Base-by-base conservation (phyloP, 495 filamentous ascomycete genomes). In the Tuber borchii region DNA sequence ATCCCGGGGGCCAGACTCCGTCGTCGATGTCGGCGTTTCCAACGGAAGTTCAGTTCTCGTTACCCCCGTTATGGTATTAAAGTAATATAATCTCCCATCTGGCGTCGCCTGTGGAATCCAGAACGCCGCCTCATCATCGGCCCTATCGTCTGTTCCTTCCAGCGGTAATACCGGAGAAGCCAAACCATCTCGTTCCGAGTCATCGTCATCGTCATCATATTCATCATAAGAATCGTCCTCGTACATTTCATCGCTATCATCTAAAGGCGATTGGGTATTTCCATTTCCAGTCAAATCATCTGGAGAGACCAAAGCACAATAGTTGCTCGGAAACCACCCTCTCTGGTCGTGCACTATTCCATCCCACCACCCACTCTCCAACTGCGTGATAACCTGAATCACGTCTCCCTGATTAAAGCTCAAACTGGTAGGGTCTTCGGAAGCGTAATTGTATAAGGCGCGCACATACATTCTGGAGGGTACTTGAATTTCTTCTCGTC, bases 331-430 rank as follows among this genome's bases (percentile, higher is more conserved):
- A 85, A 99, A 99, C 95, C 95, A 99, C 74, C 95, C 95, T 78
- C 95, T 90, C 75, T 95, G 90, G 69, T 92, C 93, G 77, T 94
- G 91, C 82, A 98, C 95, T 56, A 98, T 93, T 16, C 95, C 95
- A 85, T 99, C 95, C 95, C 95, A 99, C 95, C 95, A 99, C 14
- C 95, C 95, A 77, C 94, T 98, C 81, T 97, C 96, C 65, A 99
- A 87, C 84, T 97, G 94, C 74, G 97, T 99, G 75, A 99, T 91
- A 80, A 99, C 95, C 85, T 97, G 94, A 76, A 99, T 98, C 75
- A 97, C 90, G 83, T 98, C 95, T 77, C 96, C 96, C 81, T 95
- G 91, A 76, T 90, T 92, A 83, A 99, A 98, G 85, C 94, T 97
- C 80, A 99, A 86, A 85, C 94, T 97, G 56, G 95, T 97, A 79